Conservation (phyloP, 148 eudicot species). For the Pharnaceum exiguum region DNA sequence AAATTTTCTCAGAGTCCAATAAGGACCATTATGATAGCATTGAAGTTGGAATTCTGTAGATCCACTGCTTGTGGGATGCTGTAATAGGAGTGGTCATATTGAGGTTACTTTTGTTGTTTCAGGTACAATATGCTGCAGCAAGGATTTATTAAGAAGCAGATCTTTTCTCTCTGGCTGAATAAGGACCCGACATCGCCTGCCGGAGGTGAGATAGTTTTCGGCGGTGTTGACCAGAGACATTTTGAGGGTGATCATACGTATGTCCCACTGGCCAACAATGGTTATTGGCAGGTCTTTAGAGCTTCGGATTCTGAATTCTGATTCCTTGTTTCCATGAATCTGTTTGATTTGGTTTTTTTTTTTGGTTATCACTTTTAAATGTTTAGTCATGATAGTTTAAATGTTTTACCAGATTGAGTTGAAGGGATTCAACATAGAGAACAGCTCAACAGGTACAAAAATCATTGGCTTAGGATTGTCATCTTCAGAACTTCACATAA, state of each 20-base stretch:
- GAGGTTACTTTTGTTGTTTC: neutral
- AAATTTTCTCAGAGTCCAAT: too few species aligned
- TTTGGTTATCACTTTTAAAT: neutral
- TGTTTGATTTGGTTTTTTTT: neutral
- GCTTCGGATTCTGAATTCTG: neutral
- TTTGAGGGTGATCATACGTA: slow-evolving; percentile 47
- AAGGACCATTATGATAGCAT: too few species aligned
- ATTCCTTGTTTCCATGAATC: neutral
- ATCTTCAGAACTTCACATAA: too few species aligned
- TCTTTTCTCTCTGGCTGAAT: slow-evolving; percentile 68
- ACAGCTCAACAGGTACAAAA: slow-evolving; percentile 34
- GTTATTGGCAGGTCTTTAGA: slow-evolving; percentile 58
- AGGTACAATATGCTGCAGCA: slow-evolving; percentile 61
- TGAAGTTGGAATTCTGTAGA: too few species aligned
- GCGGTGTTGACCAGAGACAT: slow-evolving; percentile 43
- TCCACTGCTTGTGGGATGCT: too few species aligned
- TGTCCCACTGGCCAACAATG: slow-evolving; percentile 41
- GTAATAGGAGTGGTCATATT: neutral
- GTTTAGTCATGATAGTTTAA: neutral
- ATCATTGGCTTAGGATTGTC: too few species aligned
- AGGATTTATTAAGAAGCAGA: slow-evolving; percentile 30
- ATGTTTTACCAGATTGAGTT: slow-evolving; percentile 37
- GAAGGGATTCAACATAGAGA: slow-evolving; percentile 33
- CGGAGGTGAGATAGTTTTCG: slow-evolving; percentile 68
- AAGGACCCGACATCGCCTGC: slow-evolving; percentile 26